phyloP scores from a whole-genome alignment of 345 rosid genomes.

The Linum tenue region DNA sequence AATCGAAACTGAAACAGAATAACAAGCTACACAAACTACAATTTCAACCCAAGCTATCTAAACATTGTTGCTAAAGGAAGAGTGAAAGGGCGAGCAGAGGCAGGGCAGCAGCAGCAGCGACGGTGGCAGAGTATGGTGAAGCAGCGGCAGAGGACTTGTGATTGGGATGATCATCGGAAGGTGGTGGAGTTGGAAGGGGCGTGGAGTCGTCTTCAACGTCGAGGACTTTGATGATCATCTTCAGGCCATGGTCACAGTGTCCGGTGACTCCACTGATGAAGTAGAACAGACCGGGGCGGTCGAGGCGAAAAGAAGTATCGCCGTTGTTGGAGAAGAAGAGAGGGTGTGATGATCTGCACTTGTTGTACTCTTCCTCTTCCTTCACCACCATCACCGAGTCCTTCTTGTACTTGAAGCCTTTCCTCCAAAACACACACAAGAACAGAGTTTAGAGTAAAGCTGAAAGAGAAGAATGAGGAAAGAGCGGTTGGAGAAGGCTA shows the following conservation, averaged over 20 bases:
- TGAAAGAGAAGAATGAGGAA: not conserved
- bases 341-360: constrained; percentile 42
- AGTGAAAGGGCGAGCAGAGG: not conserved
- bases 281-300: constrained; percentile 48
- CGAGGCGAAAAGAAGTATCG: constrained; percentile 30
- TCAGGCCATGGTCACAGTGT: constrained; percentile 54
- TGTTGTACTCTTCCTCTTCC: constrained; percentile 57
- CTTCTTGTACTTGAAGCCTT: constrained; percentile 32
- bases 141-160: not conserved
- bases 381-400: constrained; percentile 43
- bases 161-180: not conserved
- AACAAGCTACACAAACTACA: too few relatives aligned
- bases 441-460: not conserved
- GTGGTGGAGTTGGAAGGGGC: too few relatives aligned
- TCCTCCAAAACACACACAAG: not conserved
- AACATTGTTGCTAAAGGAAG: not conserved
- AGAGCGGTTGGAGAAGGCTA: not conserved
- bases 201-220: constrained; percentile 7
- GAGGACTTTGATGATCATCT: constrained; percentile 65
- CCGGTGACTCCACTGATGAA: constrained; percentile 54
- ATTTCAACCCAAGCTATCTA: not conserved
- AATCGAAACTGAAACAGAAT: not conserved
- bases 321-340: constrained; percentile 48
- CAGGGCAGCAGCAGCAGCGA: not conserved
- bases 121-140: not conserved